Conservation (phyloP, 1,284 basidiomycete genomes). For the Microbotryum violaceum region DNA sequence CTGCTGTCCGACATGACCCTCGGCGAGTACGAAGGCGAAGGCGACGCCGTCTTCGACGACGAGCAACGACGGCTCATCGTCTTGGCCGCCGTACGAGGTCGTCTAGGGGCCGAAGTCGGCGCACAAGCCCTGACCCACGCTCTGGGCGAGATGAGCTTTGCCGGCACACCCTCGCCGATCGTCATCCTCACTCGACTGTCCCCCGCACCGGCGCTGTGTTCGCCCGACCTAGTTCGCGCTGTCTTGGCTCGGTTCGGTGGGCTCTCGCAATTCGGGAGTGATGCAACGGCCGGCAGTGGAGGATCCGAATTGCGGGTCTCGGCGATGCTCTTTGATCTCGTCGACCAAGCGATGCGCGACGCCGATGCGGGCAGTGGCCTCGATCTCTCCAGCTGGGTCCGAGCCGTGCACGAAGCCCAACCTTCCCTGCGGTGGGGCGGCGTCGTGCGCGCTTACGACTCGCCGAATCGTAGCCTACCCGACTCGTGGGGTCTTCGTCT, state of each 20-base stretch:
- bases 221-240: slow-evolving; percentile 56
- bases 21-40: slow-evolving; percentile 29
- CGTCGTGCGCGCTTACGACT: slow-evolving; percentile 69
- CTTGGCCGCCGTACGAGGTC: slow-evolving; percentile 34
- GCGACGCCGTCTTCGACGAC: slow-evolving; percentile 31
- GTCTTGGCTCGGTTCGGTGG: slow-evolving; percentile 64
- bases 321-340: slow-evolving; percentile 20
- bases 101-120: slow-evolving; percentile 37
- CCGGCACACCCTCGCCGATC: slow-evolving; percentile 9
- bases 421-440: slow-evolving; percentile 53
- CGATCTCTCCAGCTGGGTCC: slow-evolving; percentile 15
- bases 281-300: slow-evolving; percentile 2
- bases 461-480: slow-evolving; percentile 64
- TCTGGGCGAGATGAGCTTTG: slow-evolving; percentile 34
- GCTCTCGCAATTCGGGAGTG: background rate
- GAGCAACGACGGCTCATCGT: slow-evolving; percentile 35
- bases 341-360: slow-evolving; percentile 23
- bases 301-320: slow-evolving; percentile 21
- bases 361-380: slow-evolving; percentile 16
- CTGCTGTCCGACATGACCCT: slow-evolving; percentile 54
- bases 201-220: slow-evolving; percentile 28
- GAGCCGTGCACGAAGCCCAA: slow-evolving; percentile 26
- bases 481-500: slow-evolving; percentile 70
- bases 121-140: slow-evolving; percentile 36
- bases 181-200: slow-evolving; percentile 26